Evolutionary conservation across 225 moss, liverwort and hornwort species (phyloP), one percentile per base, ranked within the genome.

Genomic region (Sphagnum contortum): DNA sequence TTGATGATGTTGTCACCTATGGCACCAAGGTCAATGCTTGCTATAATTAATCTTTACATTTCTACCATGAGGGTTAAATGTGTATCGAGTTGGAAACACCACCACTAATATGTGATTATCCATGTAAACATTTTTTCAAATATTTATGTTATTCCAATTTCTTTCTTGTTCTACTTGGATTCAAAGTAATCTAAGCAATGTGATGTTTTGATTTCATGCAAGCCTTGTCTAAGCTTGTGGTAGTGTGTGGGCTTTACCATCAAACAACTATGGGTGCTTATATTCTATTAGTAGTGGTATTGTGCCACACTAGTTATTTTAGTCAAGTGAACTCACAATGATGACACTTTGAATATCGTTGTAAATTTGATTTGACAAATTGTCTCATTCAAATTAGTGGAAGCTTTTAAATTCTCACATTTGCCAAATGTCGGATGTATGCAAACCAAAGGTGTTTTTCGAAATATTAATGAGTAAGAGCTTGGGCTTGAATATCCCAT

Each of bases 301-400:
- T 86, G 53, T 86, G 80, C 62, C 86, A 86, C 49, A 86, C 86
- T n/a, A 82, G 86, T 61, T 82, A 86, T 48, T 86, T 86, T 56
- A 86, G n/a, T 61, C 86, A 86, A 66, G 66, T 72, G 29, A 29
- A 29, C 29, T 29, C 29, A 29, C 29, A 29, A 29, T 29, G 29
- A 29, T 29, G 29, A 29, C 29, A 29, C 29, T 29, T 29, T 29
- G 29, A 29, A 29, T 29, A 29, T 2, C 47, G 8, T 14, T 48
- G 50, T 29, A 49, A 51, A 6, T 12, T 66, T 6, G 44, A 8
- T 12, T 5, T 45, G 54, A 13, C 3, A 13, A 5, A 12, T 29
- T 57, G 51, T 3, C 3, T 9, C 47, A 6, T 58, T 3, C 29
- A 58, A 5, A 0, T 58, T 6, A 58, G 8, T 4, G 29, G 1